A percentile compares a stretch with the other conserved stretches of the same genome.
These are phyloP conservation scores for Aspergillus phoenicis DNA, from an alignment of 2,329 filamentous ascomycete species.

Conservation along the genomic window DNA sequence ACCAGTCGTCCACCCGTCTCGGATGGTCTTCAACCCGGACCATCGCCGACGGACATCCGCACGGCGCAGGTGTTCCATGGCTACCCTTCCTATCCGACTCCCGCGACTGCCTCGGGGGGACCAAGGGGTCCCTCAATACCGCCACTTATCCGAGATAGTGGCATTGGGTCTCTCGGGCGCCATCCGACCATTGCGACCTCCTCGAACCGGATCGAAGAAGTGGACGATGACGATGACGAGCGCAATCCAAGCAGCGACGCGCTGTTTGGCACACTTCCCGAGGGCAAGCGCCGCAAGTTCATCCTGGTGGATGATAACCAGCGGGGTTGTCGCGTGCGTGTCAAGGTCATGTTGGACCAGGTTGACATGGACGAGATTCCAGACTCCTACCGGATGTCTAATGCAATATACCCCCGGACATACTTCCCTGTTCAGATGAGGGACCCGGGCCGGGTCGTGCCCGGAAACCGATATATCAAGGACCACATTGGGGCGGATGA, in stretches of 20 bases:
- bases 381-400: constrained; percentile 87
- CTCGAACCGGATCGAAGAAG: constrained; percentile 28
- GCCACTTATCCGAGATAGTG: constrained; percentile 61
- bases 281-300: constrained; percentile 92
- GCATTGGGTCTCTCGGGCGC: constrained; percentile 48
- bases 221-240: constrained; percentile 28
- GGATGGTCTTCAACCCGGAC: constrained; percentile 50
- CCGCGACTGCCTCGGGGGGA: constrained; percentile 54
- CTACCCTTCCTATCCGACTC: constrained; percentile 66
- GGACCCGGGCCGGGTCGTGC: constrained; percentile 70
- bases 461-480: constrained; percentile 73
- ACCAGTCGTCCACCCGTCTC: constrained; percentile 66
- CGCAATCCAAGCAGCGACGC: constrained; percentile 55
- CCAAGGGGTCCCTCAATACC: constrained; percentile 63
- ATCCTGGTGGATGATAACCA: constrained; percentile 91
- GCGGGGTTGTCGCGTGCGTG: constrained; percentile 76
- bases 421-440: constrained; percentile 96
- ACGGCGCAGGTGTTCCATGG: constrained; percentile 73
- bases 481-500: constrained; percentile 62
- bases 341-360: constrained; percentile 88
- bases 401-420: constrained; percentile 85
- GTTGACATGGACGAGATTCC: constrained; percentile 96
- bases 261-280: constrained; percentile 85
- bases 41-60: constrained; percentile 67
- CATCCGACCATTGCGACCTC: constrained; percentile 39